Conservation (phyloP, 2,329 filamentous ascomycete species). For the Chaetomium sp. region DNA sequence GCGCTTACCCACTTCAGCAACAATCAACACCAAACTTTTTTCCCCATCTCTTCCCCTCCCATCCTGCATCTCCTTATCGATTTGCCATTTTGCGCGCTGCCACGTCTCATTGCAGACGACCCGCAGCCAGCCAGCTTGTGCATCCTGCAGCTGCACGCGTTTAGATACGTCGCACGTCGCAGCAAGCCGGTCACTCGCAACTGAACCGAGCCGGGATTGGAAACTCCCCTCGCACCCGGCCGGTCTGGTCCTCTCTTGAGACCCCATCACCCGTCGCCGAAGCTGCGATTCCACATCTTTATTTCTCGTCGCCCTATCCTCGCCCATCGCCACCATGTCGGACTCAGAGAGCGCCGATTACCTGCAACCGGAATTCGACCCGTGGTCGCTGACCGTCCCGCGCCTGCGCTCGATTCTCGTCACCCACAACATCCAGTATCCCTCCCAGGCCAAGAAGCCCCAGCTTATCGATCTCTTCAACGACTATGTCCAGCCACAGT, state of each 20-base stretch:
- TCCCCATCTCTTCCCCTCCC: neutral
- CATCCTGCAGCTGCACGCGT: constrained; percentile 14
- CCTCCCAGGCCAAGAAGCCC: constrained; percentile 86
- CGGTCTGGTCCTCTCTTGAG: neutral
- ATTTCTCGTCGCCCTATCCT: neutral
- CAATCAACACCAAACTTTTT: constrained; percentile 23
- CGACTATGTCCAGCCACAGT: constrained; percentile 74
- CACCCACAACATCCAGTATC: constrained; percentile 81
- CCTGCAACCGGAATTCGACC: constrained; percentile 83
- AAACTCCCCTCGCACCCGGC: neutral
- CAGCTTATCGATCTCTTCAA: constrained; percentile 85
- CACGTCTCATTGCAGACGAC: constrained; percentile 8
- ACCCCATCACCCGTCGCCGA: neutral
- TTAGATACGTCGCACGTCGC: neutral
- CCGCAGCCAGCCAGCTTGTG: neutral
- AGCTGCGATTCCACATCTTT: neutral
- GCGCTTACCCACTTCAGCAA: constrained; percentile 17
- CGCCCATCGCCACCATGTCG: constrained; percentile 50
- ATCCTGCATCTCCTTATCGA: constrained; percentile 14
- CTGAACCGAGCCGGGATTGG: neutral
- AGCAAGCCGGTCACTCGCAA: neutral
- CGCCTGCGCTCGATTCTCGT: constrained; percentile 89
- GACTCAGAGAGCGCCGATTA: constrained; percentile 74
- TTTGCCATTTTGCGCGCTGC: constrained; percentile 5
- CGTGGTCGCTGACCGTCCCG: constrained; percentile 79